Evolutionary conservation across 495 filamentous ascomycete genomes (phyloP).

Genomic region (Penicillium maclennaniae): DNA sequence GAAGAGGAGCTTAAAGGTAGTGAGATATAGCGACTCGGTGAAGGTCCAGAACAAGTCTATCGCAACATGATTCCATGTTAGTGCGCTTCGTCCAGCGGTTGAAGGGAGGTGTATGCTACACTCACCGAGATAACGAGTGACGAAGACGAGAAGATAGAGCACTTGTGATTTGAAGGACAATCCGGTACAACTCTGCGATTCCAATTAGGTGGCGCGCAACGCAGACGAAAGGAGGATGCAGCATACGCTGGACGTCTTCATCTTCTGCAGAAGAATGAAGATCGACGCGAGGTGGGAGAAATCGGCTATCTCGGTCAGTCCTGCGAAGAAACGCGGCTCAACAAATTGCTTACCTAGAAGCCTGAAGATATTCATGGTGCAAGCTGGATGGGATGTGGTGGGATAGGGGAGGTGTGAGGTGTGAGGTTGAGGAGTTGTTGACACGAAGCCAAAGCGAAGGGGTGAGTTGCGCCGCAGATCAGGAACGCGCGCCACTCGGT

Average conservation of each 20-base stretch:
- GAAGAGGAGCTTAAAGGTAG: slow-evolving; percentile 94
- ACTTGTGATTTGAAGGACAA: slow-evolving; percentile 98
- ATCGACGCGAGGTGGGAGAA: slow-evolving; percentile 94
- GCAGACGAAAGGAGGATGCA: neutral
- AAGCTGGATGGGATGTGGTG: neutral
- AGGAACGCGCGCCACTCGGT: slow-evolving; percentile 17
- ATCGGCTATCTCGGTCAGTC: slow-evolving; percentile 58
- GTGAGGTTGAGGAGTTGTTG: slow-evolving; percentile 21
- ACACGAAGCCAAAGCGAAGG: slow-evolving; percentile 29
- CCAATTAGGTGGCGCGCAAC: slow-evolving; percentile 1
- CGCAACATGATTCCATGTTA: neutral
- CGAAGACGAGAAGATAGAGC: slow-evolving; percentile 87
- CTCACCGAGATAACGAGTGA: slow-evolving; percentile 85
- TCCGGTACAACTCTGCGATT: slow-evolving; percentile 80
- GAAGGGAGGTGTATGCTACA: neutral
- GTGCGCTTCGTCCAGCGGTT: neutral
- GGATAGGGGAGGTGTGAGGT: neutral
- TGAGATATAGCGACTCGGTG: slow-evolving; percentile 77
- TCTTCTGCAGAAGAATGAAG: slow-evolving; percentile 92
- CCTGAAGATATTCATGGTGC: slow-evolving; percentile 84
- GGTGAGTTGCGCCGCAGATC: slow-evolving; percentile 21
- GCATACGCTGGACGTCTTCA: slow-evolving; percentile 81
- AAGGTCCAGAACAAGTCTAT: slow-evolving; percentile 87
- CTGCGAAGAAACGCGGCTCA: neutral
- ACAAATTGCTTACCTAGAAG: slow-evolving; percentile 60